Conservation (phyloP, 2,329 filamentous ascomycete genomes). For the Piedraia hortae region DNA sequence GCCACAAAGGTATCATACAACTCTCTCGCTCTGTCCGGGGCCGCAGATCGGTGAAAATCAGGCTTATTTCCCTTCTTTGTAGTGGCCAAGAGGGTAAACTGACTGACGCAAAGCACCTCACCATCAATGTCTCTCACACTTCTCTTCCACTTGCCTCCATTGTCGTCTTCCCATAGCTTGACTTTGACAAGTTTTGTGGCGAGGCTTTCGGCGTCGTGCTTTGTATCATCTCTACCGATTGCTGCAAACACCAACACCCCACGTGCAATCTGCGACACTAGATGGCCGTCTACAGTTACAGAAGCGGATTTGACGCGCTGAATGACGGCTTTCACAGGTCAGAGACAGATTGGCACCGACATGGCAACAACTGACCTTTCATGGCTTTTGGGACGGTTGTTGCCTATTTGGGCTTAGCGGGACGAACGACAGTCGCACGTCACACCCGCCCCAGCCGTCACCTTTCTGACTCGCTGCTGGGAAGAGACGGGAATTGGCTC, state of each 20-base stretch:
- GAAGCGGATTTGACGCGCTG: conserved; percentile 88
- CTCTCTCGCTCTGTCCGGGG: conserved; percentile 46
- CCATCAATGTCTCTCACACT: conserved; percentile 70
- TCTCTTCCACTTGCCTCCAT: conserved; percentile 68
- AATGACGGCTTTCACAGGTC: conserved; percentile 47
- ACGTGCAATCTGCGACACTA: conserved; percentile 74
- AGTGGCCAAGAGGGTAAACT: conserved; percentile 78
- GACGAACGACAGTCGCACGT: too few relatives aligned
- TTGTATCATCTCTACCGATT: conserved; percentile 67
- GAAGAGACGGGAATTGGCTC: too few relatives aligned
- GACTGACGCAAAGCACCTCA: conserved; percentile 89
- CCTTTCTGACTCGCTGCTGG: too few relatives aligned
- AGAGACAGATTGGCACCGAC: too few relatives aligned
- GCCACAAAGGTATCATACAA: conserved; percentile 66
- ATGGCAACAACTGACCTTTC: conserved; percentile 20
- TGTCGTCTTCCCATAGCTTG: conserved; percentile 67
- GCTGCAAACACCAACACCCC: conserved; percentile 80
- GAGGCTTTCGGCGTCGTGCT: conserved; percentile 61
- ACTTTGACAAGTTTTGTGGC: conserved; percentile 70
- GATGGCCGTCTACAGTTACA: conserved; percentile 72
- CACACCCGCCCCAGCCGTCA: too few relatives aligned
- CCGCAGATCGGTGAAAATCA: conserved; percentile 72
- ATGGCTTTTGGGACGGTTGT: too few relatives aligned
- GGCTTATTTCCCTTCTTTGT: conserved; percentile 94
- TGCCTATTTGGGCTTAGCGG: too few relatives aligned